phyloP scores from a whole-genome alignment of 1,284 basidiomycete genomes.

The Paramarasmius palmivorus region DNA sequence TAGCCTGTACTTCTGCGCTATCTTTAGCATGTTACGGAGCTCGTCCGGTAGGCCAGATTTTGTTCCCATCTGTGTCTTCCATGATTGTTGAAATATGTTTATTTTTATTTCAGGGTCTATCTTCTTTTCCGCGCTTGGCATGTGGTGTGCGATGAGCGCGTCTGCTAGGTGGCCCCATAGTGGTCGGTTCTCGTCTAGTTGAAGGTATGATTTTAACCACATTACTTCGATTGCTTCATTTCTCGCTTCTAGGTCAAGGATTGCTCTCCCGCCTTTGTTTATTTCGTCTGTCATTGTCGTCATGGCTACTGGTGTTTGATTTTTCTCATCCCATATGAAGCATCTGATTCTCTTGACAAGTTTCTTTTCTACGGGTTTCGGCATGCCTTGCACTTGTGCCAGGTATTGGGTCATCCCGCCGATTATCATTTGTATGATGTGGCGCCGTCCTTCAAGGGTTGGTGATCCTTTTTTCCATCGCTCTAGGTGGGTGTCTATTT shows the following conservation, averaged over 20 bases:
- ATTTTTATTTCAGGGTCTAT: background rate
- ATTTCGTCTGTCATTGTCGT: background rate
- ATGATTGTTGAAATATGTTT: background rate
- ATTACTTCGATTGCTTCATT: slow-evolving; percentile 12
- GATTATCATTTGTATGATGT: slow-evolving; percentile 16
- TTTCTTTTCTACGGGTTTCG: slow-evolving; percentile 8
- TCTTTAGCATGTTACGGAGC: background rate
- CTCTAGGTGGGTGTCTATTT: slow-evolving; percentile 7
- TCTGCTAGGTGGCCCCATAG: background rate
- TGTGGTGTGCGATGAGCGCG: too few relatives aligned
- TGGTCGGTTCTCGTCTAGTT: background rate
- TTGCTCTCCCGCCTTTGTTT: slow-evolving; percentile 1
- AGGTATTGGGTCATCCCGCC: slow-evolving; percentile 21
- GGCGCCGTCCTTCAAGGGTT: slow-evolving; percentile 15
- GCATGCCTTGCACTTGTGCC: slow-evolving; percentile 23
- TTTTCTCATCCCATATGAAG: slow-evolving; percentile 15
- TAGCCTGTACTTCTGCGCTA: background rate
- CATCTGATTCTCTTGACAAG: slow-evolving; percentile 8
- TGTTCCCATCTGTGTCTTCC: background rate
- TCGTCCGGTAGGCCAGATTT: background rate
- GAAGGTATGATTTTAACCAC: slow-evolving; percentile 9
- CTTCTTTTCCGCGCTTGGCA: too few relatives aligned
- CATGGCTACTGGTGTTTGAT: too few relatives aligned
- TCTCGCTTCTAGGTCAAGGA: slow-evolving; percentile 6
- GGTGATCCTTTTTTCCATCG: slow-evolving; percentile 15